These are phyloP conservation scores for Clausena lansium DNA, from an alignment of 345 rosid species.

Conservation along the genomic window DNA sequence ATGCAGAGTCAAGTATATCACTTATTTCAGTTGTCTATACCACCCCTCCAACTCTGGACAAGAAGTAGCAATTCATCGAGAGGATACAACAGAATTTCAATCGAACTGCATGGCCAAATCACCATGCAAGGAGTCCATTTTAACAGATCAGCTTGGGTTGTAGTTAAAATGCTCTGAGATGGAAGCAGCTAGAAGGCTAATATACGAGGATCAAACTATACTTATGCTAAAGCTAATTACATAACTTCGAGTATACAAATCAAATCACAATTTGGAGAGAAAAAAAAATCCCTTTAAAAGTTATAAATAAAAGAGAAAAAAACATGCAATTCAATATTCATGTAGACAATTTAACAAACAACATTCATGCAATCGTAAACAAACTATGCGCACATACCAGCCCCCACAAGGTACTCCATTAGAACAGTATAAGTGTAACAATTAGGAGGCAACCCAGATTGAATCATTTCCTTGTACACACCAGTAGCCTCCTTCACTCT, in stretches of 20 bases:
- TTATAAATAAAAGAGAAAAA: not conserved
- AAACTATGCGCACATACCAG: constrained; percentile 37
- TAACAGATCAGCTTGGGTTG: not conserved
- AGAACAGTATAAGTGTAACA: constrained; percentile 79
- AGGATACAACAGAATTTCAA: not conserved
- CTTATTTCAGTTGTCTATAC: not conserved
- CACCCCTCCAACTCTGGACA: not conserved
- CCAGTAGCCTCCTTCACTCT: constrained; percentile 63
- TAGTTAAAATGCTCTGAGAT: not conserved
- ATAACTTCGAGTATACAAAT: not conserved
- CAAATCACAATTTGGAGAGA: not conserved
- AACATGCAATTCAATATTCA: not conserved
- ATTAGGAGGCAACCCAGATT: constrained; percentile 57
- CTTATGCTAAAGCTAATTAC: not conserved
- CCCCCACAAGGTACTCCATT: constrained; percentile 66
- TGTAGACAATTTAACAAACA: constrained; percentile 43
- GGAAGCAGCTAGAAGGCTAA: not conserved
- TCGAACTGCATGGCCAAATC: not conserved
- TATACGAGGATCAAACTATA: not conserved
- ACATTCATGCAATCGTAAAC: constrained; percentile 12
- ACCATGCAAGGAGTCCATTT: too few relatives aligned
- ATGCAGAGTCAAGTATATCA: not conserved
- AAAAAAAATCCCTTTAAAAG: not conserved
- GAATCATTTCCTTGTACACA: constrained; percentile 73
- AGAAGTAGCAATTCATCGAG: not conserved